These are phyloP conservation scores for Microcyclosporella mali DNA, from an alignment of 2,329 filamentous ascomycete species.

Conservation along the genomic window DNA sequence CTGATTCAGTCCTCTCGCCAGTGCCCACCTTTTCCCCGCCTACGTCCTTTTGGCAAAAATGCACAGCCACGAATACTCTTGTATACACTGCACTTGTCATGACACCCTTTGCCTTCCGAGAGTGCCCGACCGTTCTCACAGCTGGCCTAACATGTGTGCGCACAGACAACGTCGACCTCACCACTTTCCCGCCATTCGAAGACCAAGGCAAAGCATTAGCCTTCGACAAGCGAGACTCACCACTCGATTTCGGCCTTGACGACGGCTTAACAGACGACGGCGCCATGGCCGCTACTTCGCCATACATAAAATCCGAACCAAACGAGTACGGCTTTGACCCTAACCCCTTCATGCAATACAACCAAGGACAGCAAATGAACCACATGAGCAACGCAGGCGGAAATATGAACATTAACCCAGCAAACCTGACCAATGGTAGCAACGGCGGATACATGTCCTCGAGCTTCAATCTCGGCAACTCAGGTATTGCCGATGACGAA, in stretches of 20 bases:
- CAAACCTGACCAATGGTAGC: constrained; percentile 67
- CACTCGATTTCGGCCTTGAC: constrained; percentile 30
- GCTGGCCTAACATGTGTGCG: constrained; percentile 13
- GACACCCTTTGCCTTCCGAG: constrained; percentile 2
- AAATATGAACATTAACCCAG: constrained; percentile 68
- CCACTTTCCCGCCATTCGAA: constrained; percentile 31
- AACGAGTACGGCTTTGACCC: constrained; percentile 54
- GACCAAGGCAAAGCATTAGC: constrained; percentile 20
- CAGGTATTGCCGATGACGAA: constrained; percentile 81
- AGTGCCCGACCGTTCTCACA: constrained; percentile 1
- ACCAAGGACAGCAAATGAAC: constrained; percentile 17
- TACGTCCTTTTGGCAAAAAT: constrained; percentile 7
- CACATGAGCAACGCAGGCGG: constrained; percentile 33
- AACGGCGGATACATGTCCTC: constrained; percentile 38
- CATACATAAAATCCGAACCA: constrained; percentile 61
- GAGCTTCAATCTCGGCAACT: constrained; percentile 70
- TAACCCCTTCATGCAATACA: constrained; percentile 31
- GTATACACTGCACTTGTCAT: constrained; percentile 2
- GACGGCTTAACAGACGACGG: constrained; percentile 21
- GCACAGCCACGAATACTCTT: constrained; percentile 1
- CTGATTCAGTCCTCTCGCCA: constrained; percentile 10
- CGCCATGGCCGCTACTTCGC: constrained; percentile 51
- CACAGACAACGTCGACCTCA: constrained; percentile 23
- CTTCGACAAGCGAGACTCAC: constrained; percentile 30
- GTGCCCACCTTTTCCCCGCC: background rate